Base-by-base conservation (phyloP, 2,329 filamentous ascomycete species). In the Pestalotiopsis sp. region DNA sequence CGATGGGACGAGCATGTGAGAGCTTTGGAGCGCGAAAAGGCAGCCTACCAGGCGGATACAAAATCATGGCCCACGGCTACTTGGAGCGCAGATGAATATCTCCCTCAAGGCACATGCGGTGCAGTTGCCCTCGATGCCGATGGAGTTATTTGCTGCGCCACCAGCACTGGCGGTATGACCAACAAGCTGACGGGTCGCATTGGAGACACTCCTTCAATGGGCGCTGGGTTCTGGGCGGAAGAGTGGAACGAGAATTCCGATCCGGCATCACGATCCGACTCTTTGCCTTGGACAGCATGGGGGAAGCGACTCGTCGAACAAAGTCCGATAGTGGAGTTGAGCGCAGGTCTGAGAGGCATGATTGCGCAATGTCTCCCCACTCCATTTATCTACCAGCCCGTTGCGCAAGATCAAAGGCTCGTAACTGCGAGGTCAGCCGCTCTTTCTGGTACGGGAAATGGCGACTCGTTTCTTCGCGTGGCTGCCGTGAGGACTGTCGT, bases 161-260 rank as follows among this genome's bases (percentile, higher is more conserved):
- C 88, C 2, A 90, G 86, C 75, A 91, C 88, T 0, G 94, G 94
- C 4, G 94, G 94, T 0, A 78, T 97, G 79, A 97, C 94, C 25
- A 97, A 97, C 78, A 97, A 97, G 82, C 81, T 95, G 67, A 92
- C 93, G 0, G 94, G 94, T 0, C 85, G 94, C 23, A 91, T 97
- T 71, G 94, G 94, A 0, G 94, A 97, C 77, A 97, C 94, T 12
- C 94, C 94, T 0, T 92, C 91, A 0, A 82, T 94, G 0, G 94
- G 94, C 0, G 92, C 94, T 0, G 94, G 94, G 0, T 97, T 94
- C 79, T 97, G 94, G 93, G 93, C 94, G 0, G 94, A 97, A 77
- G 88, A 94, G 73, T 97, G 93, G 93, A 80, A 83, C 2, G 79
- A 79, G 80, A 17, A 67, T 68, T 17, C 36, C 49, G 17, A 52